A percentile compares a stretch with the other conserved stretches of the same genome.
Evolutionary conservation across 2,329 filamentous ascomycete species (phyloP).

Genomic region (Bipolaris victoriae): DNA sequence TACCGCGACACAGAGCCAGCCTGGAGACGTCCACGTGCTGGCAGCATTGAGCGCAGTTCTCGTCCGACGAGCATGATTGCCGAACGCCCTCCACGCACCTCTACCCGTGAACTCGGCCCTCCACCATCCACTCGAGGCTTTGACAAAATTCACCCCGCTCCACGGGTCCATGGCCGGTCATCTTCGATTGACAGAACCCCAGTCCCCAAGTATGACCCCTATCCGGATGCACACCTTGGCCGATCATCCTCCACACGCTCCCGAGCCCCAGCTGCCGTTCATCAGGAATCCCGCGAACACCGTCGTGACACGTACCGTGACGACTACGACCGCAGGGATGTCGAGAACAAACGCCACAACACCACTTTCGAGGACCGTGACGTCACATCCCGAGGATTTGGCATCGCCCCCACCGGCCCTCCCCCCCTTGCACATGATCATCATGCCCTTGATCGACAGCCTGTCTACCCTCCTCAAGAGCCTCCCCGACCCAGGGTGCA

Average conservation of each 20-base stretch:
- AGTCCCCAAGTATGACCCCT: conserved; percentile 43
- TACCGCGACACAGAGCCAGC: conserved; percentile 58
- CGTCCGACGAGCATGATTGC: conserved; percentile 55
- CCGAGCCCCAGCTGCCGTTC: conserved; percentile 52
- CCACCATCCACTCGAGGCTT: conserved; percentile 74
- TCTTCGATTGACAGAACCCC: conserved; percentile 42
- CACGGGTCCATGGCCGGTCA: conserved; percentile 33
- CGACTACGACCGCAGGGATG: conserved; percentile 53
- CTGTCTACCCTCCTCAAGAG: conserved; percentile 32
- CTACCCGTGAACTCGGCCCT: conserved; percentile 54
- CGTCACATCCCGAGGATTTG: conserved; percentile 56
- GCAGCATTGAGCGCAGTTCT: conserved; percentile 54
- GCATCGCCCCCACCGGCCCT: conserved; percentile 44
- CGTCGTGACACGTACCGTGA: conserved; percentile 51
- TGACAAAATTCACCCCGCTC: conserved; percentile 65
- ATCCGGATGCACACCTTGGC: conserved; percentile 44
- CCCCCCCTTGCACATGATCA: conserved; percentile 38
- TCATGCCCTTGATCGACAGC: conserved; percentile 49
- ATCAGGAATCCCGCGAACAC: conserved; percentile 54
- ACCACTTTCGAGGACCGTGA: conserved; percentile 51
- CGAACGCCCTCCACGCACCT: conserved; percentile 46
- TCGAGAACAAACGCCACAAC: conserved; percentile 47
- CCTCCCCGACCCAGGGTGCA: conserved; percentile 21
- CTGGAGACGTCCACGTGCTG: conserved; percentile 53
- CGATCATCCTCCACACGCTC: conserved; percentile 51